Evolutionary conservation across 108 stramenopile species (phyloP), one percentile per base, ranked within the genome.

Genomic region (Craspedostauros australis): DNA sequence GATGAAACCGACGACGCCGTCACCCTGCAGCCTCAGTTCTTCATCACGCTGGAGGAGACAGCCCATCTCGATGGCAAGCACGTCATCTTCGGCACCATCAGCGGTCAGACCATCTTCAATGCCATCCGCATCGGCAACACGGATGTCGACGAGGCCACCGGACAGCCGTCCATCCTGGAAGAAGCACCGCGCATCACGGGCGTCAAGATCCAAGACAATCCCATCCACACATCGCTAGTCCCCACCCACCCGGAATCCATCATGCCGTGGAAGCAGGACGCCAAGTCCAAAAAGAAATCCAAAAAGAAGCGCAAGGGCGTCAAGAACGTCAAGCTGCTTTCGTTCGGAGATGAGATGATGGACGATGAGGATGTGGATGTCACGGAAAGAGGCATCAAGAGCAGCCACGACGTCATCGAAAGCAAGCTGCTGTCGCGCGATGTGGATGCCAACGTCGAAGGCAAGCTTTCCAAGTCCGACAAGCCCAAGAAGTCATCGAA

Each of bases 21-120:
- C 18, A 63, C 77, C 19, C 70, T 96, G 50, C 88, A 84, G 24
- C 79, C 84, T 38, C 97, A 98, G 69, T 98, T 98, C 52, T 98
- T 98, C 66, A 64, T 96, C 42, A 98, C 95, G 9, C 69, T 98
- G 28, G 93, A 95, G 57, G 88, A 90, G 48, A 72, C 88, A 31
- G 57, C 82, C 8, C 82, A 86, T 57, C 74, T 95, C 48, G 82
- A 96, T 72, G 80, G 82, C 1, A 88, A 96, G 57, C 91, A 96
- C 60, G 94, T 94, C 20, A 70, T 93, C 24, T 93, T 94, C 52
- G 95, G 95, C 33, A 90, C 87, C 34, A 65, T 94, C 25, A 66
- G 75, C 2, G 95, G 95, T 2, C 81, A 89, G 30, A 96, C 97
- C 26, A 73, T 96, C 20, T 98, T 95, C 70, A 98, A 98, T 67